These are phyloP conservation scores for Hyaloscypha bicolor DNA, from an alignment of 495 filamentous ascomycete genomes.

Conservation along the genomic window DNA sequence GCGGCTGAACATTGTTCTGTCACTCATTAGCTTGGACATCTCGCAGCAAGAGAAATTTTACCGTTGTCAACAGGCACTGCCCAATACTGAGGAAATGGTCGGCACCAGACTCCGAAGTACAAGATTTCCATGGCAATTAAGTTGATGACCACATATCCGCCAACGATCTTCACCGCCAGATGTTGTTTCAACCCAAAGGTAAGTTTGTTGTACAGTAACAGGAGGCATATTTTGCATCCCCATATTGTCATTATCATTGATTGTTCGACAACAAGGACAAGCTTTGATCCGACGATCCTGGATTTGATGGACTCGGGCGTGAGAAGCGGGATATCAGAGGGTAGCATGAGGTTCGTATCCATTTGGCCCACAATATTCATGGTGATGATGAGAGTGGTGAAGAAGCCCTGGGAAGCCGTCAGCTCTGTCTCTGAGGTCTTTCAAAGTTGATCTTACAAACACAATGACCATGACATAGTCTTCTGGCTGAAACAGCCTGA, in stretches of 20 bases:
- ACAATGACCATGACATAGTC: constrained; percentile 61
- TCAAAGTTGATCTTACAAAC: constrained; percentile 39
- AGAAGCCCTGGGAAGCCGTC: constrained; percentile 42
- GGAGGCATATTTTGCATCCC: constrained; percentile 55
- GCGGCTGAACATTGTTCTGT: constrained; percentile 38
- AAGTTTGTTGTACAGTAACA: constrained; percentile 55
- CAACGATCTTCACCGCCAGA: constrained; percentile 54
- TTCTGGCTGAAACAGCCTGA: constrained; percentile 52
- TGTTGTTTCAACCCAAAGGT: constrained; percentile 50
- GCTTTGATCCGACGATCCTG: constrained; percentile 56
- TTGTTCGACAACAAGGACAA: constrained; percentile 50
- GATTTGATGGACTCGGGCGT: constrained; percentile 47
- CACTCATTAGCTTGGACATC: constrained; percentile 41
- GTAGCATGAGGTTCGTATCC: constrained; percentile 61
- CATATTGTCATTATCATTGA: constrained; percentile 48
- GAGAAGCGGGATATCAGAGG: constrained; percentile 49
- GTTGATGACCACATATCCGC: constrained; percentile 53
- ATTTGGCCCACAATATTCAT: constrained; percentile 60
- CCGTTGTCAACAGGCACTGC: constrained; percentile 46
- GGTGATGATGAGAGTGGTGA: constrained; percentile 54
- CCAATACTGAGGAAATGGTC: constrained; percentile 64
- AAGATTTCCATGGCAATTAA: constrained; percentile 63
- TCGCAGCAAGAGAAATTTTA: constrained; percentile 19
- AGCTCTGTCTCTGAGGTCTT: neutral
- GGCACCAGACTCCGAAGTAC: constrained; percentile 67